Evolutionary conservation across 208 protist genomes (phyloP).

Genomic region (Phytomonas francai): DNA sequence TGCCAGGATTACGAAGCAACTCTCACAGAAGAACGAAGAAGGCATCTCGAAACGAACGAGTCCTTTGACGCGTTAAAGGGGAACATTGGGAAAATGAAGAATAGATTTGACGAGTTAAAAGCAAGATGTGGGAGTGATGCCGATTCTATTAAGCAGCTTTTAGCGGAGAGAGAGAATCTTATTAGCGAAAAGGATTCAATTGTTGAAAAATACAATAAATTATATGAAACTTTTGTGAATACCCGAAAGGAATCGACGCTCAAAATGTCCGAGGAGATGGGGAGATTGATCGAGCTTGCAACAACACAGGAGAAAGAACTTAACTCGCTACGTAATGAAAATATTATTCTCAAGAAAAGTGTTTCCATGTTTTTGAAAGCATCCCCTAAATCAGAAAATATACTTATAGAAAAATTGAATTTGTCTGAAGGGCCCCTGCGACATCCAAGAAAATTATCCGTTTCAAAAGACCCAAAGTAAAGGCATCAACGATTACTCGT

Average conservation of each 20-base stretch:
- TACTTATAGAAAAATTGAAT: slow-evolving; percentile 70
- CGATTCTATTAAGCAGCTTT: slow-evolving; percentile 40
- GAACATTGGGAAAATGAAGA: slow-evolving; percentile 26
- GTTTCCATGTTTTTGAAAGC: slow-evolving; percentile 58
- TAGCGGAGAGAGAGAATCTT: slow-evolving; percentile 43
- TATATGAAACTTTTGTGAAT: slow-evolving; percentile 60
- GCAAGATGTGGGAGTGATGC: slow-evolving; percentile 45
- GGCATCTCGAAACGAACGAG: slow-evolving; percentile 17
- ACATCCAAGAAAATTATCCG: slow-evolving; percentile 60
- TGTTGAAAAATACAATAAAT: slow-evolving; percentile 77
- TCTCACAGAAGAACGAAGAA: slow-evolving; percentile 19
- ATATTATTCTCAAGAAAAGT: slow-evolving; percentile 64
- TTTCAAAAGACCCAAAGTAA: slow-evolving; percentile 12
- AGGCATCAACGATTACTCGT: slow-evolving; percentile 3
- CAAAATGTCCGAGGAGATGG: slow-evolving; percentile 44
- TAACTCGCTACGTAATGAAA: slow-evolving; percentile 63
- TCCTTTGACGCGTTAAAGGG: slow-evolving; percentile 18
- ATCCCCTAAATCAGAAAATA: slow-evolving; percentile 37
- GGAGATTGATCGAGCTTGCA: slow-evolving; percentile 48
- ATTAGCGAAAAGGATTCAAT: slow-evolving; percentile 60
- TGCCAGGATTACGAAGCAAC: slow-evolving; percentile 29
- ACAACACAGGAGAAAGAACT: slow-evolving; percentile 63
- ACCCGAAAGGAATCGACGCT: slow-evolving; percentile 33
- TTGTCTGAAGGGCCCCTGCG: slow-evolving; percentile 69
- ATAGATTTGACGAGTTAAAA: slow-evolving; percentile 55